Conservation (phyloP, 2,329 filamentous ascomycete species). For the Hypomyces perniciosus region DNA sequence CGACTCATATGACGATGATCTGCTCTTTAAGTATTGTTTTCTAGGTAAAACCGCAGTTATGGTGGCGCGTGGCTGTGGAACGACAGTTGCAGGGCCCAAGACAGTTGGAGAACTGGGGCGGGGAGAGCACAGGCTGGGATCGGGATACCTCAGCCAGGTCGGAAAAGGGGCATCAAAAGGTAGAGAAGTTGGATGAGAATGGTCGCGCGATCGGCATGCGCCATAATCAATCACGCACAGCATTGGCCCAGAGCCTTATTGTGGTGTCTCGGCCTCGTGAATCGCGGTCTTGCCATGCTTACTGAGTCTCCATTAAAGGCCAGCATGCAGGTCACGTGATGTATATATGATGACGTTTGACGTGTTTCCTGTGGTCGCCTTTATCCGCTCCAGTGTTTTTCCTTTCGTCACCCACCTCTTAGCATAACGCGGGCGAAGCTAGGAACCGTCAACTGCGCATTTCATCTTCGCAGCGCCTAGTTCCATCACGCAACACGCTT, state of each 20-base stretch:
- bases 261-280: constrained; percentile 8
- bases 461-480: constrained; percentile 23
- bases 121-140: neutral
- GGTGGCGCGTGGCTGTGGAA: constrained; percentile 23
- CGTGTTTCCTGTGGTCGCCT: constrained; percentile 26
- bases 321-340: constrained; percentile 27
- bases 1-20: constrained; percentile 16
- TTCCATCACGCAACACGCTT: constrained; percentile 25
- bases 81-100: constrained; percentile 23
- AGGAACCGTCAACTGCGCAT: constrained; percentile 27
- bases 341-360: constrained; percentile 29
- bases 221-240: neutral
- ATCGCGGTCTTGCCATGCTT: constrained; percentile 9
- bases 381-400: constrained; percentile 30
- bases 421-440: constrained; percentile 29
- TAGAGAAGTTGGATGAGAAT: constrained; percentile 1
- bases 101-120: constrained; percentile 13
- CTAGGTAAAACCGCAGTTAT: constrained; percentile 25
- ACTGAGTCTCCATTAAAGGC: constrained; percentile 8
- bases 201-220: constrained; percentile 4
- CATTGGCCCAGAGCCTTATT: constrained; percentile 1
- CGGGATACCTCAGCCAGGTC: neutral
- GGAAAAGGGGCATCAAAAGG: neutral
- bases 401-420: constrained; percentile 29
- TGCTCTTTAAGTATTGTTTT: constrained; percentile 23